Conservation (phyloP, 2,329 filamentous ascomycete genomes). For the Alternaria longipes region DNA sequence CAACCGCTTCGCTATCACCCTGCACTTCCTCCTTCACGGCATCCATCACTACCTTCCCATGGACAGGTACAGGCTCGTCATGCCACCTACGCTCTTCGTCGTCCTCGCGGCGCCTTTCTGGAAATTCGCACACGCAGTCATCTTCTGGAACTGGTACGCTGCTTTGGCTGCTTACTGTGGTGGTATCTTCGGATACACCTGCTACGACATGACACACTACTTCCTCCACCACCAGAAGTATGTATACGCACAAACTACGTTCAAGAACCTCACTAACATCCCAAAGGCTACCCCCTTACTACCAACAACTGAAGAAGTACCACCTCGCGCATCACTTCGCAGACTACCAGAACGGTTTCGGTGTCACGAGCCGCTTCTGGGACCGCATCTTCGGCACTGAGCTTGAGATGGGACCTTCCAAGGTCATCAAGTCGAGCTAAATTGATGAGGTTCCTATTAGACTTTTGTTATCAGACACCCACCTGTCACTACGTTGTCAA, state of each 20-base stretch:
- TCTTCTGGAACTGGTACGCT: slow-evolving; percentile 85
- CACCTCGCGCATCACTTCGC: slow-evolving; percentile 97
- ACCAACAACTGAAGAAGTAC: slow-evolving; percentile 94
- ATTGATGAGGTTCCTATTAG: background rate
- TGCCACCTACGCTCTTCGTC: slow-evolving; percentile 91
- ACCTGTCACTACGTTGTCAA: slow-evolving; percentile 9
- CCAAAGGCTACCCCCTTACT: slow-evolving; percentile 79
- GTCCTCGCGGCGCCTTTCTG: slow-evolving; percentile 89
- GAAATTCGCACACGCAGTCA: slow-evolving; percentile 83
- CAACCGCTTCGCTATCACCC: slow-evolving; percentile 83
- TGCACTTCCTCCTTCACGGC: slow-evolving; percentile 94
- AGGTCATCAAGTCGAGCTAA: slow-evolving; percentile 58
- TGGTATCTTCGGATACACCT: slow-evolving; percentile 93
- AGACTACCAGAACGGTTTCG: slow-evolving; percentile 97
- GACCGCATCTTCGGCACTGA: slow-evolving; percentile 91
- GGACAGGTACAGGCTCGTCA: slow-evolving; percentile 96
- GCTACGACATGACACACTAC: slow-evolving; percentile 98
- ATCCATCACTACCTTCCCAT: slow-evolving; percentile 99
- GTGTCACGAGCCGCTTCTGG: slow-evolving; percentile 97
- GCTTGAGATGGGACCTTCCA: slow-evolving; percentile 64
- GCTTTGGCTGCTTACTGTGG: slow-evolving; percentile 84
- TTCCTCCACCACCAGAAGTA: slow-evolving; percentile 95
- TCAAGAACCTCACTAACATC: slow-evolving; percentile 16
- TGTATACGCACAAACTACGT: slow-evolving; percentile 41
- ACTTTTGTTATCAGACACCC: slow-evolving; percentile 6